Evolutionary conservation across 1,284 basidiomycete species (phyloP), one percentile per base, ranked within the genome.

Genomic region (Malassezia japonica): DNA sequence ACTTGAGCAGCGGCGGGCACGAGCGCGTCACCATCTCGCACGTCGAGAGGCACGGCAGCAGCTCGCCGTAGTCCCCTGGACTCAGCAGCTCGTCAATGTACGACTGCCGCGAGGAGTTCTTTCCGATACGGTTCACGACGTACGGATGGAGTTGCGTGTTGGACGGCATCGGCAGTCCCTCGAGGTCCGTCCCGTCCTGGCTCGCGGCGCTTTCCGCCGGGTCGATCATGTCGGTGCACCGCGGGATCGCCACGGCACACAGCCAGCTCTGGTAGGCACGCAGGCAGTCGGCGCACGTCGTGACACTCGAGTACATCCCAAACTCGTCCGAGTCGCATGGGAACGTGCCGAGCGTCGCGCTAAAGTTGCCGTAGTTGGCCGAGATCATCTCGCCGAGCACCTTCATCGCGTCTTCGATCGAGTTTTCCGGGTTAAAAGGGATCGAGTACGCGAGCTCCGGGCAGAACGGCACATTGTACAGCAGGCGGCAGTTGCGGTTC

Each of bases 391-490:
- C 25, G 44, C 73, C 59, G 56, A 74, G 69, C 32, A 59, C 62
- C 9, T 57, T 34, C 12, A 76, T 37, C 6, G 75, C 71, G 5
- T 53, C 33, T 2, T 35, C 20, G 1, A 67, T 69, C 2, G 66
- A 50, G 28, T 75, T 56, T 0, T 48, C 37, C 1, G 64, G 63
- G 5, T 67, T 65, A 12, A 74, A 56, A 0, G 75, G 75, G 28
- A 75, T 72, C n/a, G 75, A 62, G 50, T 76, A 76, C 10, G 75
- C 75, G 21, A 76, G 64, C 6, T 64, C 53, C 1, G 75, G 75
- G 50, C 75, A 76, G 47, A 74, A 74, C 4, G 64, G 55, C 13
- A 75, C 55, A 41, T 72, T 63, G 49, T 63, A 67, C 3, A 76
- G 50, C 6, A 76, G 63, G 15, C 73, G 63, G 52, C 75, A 76